phyloP scores from a whole-genome alignment of 176 grass and related monocot species.

The Triticum timopheevii region DNA sequence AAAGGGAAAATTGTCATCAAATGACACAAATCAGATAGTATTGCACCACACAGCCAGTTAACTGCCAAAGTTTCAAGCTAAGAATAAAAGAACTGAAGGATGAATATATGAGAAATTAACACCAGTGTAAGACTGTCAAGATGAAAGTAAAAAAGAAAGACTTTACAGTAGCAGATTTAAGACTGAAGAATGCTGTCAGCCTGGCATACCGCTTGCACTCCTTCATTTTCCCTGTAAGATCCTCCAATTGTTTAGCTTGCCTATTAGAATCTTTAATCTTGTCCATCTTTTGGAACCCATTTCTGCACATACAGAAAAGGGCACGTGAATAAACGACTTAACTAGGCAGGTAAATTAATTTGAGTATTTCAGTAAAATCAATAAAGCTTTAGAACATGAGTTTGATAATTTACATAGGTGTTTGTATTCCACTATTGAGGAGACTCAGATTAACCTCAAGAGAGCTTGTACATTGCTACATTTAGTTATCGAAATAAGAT shows the following conservation, averaged over 20 bases:
- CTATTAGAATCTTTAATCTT: conserved; percentile 96
- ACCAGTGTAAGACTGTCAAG: neutral
- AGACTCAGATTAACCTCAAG: neutral
- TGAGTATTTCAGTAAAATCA: neutral
- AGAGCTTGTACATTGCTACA: neutral
- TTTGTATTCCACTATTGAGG: neutral
- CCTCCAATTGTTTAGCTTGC: conserved; percentile 89
- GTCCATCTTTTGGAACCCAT: conserved; percentile 99
- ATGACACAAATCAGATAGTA: conserved; percentile 8
- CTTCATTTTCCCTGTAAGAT: conserved; percentile 96
- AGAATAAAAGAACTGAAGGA: conserved; percentile 8
- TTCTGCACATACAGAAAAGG: conserved; percentile 49
- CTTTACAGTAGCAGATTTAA: conserved; percentile 10
- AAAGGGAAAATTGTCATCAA: neutral
- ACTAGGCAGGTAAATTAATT: neutral
- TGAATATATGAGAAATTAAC: neutral
- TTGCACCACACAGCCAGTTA: neutral
- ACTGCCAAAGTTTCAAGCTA: neutral
- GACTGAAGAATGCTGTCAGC: conserved; percentile 19
- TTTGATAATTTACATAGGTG: neutral
- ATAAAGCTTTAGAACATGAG: neutral
- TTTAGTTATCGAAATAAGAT: conserved; percentile 1
- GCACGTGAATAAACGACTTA: neutral
- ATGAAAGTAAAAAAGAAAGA: neutral
- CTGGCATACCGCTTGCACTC: conserved; percentile 80